Conservation (phyloP, 179 eudicot genomes). For the Beta corolliflora region DNA sequence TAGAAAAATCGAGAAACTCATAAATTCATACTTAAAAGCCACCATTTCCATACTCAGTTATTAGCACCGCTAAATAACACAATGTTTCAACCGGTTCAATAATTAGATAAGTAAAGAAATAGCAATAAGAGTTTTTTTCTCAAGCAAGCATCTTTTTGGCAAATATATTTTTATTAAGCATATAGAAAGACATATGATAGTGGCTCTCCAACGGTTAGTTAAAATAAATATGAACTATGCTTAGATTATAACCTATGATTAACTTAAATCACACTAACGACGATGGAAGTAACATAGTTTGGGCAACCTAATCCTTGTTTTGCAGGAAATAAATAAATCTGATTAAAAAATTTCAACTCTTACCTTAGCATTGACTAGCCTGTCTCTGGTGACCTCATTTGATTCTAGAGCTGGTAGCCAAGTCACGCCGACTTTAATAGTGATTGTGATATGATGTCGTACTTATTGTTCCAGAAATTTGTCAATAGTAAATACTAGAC, state of each 20-base stretch:
- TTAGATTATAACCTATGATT: not conserved
- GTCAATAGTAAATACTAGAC: no score
- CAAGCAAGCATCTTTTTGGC: not conserved
- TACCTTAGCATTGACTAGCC: not conserved
- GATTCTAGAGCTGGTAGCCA: conserved; percentile 11
- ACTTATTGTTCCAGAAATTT: no score
- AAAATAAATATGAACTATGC: not conserved
- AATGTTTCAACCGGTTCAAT: not conserved
- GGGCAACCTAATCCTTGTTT: not conserved
- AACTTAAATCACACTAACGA: not conserved
- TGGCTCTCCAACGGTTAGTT: not conserved
- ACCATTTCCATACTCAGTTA: no score
- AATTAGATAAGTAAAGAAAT: not conserved
- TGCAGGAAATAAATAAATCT: not conserved
- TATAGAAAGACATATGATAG: conserved; percentile 3
- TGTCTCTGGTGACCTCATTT: conserved; percentile 6
- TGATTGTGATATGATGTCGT: not conserved
- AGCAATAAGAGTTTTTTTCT: not conserved
- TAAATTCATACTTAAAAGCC: no score
- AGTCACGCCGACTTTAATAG: not conserved
- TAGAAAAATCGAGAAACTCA: no score
- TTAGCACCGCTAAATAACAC: no score
- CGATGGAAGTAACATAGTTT: not conserved
- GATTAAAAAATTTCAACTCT: not conserved
- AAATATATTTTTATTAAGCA: not conserved